phyloP scores from a whole-genome alignment of 2,329 filamentous ascomycete species.

The Xenoacremonium recifei region DNA sequence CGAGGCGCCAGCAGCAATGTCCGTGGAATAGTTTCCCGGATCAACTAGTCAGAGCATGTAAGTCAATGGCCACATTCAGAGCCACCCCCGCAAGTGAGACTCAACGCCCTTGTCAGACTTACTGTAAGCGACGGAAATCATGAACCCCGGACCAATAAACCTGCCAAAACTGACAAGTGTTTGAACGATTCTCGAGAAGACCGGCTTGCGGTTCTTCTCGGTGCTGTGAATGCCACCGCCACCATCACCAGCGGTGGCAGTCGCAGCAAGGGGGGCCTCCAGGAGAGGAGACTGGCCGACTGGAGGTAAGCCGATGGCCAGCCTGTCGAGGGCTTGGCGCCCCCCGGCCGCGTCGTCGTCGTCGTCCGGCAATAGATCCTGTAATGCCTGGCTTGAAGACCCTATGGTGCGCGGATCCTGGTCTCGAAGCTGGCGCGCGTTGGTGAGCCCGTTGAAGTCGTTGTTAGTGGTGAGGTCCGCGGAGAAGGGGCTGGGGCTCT shows the following conservation, averaged over 20 bases:
- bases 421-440: constrained; percentile 3
- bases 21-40: constrained; percentile 68
- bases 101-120: constrained; percentile 19
- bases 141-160: constrained; percentile 66
- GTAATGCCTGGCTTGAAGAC: neutral
- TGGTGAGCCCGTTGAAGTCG: constrained; percentile 12
- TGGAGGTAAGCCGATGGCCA: neutral
- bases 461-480: constrained; percentile 14
- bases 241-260: neutral
- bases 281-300: neutral
- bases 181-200: constrained; percentile 6
- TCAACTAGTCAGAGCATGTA: constrained; percentile 39
- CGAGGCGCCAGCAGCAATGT: constrained; percentile 64
- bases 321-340: neutral
- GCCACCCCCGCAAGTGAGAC: neutral
- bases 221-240: neutral
- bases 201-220: neutral
- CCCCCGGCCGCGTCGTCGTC: neutral
- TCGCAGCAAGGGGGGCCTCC: neutral
- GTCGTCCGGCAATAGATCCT: neutral
- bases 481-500: constrained; percentile 13
- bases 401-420: neutral
- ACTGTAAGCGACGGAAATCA: constrained; percentile 61
- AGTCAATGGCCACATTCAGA: neutral
- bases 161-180: constrained; percentile 9